A percentile compares a stretch with the other conserved stretches of the same genome.
Conservation (phyloP, 2,329 filamentous ascomycete species). For the Dactylellina haptotyla region DNA sequence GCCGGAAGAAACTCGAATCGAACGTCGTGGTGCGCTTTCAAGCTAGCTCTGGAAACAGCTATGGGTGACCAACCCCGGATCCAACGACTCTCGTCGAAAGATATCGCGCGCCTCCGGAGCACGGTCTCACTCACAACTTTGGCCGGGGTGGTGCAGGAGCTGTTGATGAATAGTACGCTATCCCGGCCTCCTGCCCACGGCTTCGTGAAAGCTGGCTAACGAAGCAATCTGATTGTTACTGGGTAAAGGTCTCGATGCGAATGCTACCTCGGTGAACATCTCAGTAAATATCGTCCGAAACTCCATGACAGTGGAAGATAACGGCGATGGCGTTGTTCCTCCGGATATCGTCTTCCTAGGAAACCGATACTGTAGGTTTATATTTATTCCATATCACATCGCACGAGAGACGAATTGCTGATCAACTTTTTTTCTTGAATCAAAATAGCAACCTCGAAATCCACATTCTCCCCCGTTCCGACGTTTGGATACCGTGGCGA, state of each 20-base stretch:
- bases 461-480: conserved; percentile 62
- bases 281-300: conserved; percentile 79
- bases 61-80: conserved; percentile 26
- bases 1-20: not conserved
- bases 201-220: not conserved
- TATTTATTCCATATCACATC: not conserved
- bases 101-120: conserved; percentile 23
- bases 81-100: conserved; percentile 9
- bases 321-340: conserved; percentile 80
- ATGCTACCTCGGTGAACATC: conserved; percentile 74
- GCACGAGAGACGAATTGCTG: conserved; percentile 1
- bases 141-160: conserved; percentile 16
- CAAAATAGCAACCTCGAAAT: conserved; percentile 82
- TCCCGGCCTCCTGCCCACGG: not conserved
- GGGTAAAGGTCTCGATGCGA: conserved; percentile 72
- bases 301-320: conserved; percentile 81
- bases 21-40: not conserved
- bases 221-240: not conserved
- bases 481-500: conserved; percentile 66
- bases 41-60: not conserved
- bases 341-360: conserved; percentile 70
- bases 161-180: conserved; percentile 43
- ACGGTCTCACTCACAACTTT: conserved; percentile 17
- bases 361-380: conserved; percentile 67
- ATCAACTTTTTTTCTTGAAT: not conserved